These are phyloP conservation scores for Neolentinus lepideus DNA, from an alignment of 1,284 basidiomycete species.

Conservation along the genomic window DNA sequence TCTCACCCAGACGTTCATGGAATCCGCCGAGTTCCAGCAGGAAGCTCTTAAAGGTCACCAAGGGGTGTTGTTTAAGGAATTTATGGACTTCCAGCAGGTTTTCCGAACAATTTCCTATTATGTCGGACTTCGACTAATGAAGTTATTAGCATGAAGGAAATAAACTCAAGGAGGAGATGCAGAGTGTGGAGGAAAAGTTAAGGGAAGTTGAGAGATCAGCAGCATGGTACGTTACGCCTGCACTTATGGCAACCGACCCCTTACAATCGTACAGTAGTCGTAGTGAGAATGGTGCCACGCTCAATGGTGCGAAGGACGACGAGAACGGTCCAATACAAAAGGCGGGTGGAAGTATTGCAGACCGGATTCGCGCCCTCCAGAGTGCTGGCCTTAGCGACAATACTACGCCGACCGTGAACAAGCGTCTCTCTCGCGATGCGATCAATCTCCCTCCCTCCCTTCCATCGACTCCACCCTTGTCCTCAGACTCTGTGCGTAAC, in stretches of 20 bases:
- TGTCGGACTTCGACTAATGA: neutral
- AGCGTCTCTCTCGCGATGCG: conserved; percentile 45
- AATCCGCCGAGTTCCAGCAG: conserved; percentile 47
- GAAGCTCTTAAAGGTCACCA: conserved; percentile 37
- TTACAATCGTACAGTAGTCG: neutral
- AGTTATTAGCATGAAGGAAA: conserved; percentile 37
- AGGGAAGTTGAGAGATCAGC: conserved; percentile 44
- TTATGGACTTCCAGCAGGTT: conserved; percentile 54
- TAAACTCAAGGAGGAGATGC: conserved; percentile 40
- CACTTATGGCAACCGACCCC: neutral
- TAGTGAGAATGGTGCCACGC: conserved; percentile 7
- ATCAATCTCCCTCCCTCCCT: conserved; percentile 30
- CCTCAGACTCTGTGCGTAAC: conserved; percentile 10
- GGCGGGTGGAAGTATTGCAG: conserved; percentile 55
- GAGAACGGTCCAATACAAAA: conserved; percentile 26
- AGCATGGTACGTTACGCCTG: conserved; percentile 29
- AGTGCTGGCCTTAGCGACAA: conserved; percentile 52
- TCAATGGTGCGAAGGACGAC: conserved; percentile 14
- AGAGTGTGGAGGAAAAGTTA: conserved; percentile 50
- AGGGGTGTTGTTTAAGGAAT: conserved; percentile 46
- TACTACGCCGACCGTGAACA: conserved; percentile 28
- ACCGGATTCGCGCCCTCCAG: conserved; percentile 65
- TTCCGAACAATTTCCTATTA: conserved; percentile 12
- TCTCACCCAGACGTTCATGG: conserved; percentile 48
- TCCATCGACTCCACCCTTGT: conserved; percentile 8